phyloP scores from a whole-genome alignment of 2,329 filamentous ascomycete genomes.

The Hypoxylon sp. region DNA sequence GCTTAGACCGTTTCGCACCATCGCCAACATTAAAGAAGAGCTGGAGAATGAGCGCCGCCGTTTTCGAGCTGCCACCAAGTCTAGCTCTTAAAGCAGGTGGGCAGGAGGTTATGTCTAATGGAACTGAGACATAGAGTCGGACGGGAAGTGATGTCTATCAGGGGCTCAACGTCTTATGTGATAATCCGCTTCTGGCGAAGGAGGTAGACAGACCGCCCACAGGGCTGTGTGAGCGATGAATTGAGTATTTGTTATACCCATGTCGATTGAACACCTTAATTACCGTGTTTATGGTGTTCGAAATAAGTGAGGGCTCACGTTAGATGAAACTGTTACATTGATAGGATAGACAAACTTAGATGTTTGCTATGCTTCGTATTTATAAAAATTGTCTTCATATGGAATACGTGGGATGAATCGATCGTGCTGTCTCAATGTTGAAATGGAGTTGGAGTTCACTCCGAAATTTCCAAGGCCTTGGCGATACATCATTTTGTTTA shows the following conservation, averaged over 20 bases:
- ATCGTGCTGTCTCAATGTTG: not conserved
- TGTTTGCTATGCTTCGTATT: not conserved
- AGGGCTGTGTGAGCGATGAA: too few relatives aligned
- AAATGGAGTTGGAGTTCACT: not conserved
- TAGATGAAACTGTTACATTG: not conserved
- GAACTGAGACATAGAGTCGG: not conserved
- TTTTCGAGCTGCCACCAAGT: not conserved
- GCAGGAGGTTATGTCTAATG: not conserved
- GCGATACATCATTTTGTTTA: not conserved
- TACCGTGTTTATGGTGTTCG: not conserved
- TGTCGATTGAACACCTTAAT: not conserved
- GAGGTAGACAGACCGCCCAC: too few relatives aligned
- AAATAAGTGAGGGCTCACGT: not conserved
- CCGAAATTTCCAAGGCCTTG: not conserved
- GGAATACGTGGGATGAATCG: not conserved
- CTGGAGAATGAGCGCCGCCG: not conserved
- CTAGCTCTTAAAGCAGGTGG: not conserved
- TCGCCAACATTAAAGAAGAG: slow-evolving; percentile 22
- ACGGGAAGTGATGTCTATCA: not conserved
- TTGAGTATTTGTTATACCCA: too few relatives aligned
- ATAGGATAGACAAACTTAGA: not conserved
- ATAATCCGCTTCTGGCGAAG: too few relatives aligned
- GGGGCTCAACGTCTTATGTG: too few relatives aligned
- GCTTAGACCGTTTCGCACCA: slow-evolving; percentile 37
- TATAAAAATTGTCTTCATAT: not conserved